Evolutionary conservation across 495 filamentous ascomycete species (phyloP).

Genomic region (Aspergillus bridgeri): DNA sequence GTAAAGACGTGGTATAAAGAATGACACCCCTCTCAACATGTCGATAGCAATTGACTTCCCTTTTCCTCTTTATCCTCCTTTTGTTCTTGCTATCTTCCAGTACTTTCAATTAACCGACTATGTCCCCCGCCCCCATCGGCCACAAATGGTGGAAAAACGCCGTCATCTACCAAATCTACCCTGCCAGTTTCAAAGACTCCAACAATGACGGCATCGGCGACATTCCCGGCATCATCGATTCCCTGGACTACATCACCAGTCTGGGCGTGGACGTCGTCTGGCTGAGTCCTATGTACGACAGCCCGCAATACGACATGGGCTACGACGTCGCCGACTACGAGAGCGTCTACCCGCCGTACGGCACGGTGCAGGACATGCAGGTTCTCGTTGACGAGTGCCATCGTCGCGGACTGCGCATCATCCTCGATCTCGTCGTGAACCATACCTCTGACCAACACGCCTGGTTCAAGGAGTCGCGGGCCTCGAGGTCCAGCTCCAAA

Average conservation of each 20-base stretch:
- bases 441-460: slow-evolving; percentile 56
- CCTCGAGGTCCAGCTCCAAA: slow-evolving; percentile 44
- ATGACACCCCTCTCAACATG: background rate
- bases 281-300: slow-evolving; percentile 42
- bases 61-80: background rate
- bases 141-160: slow-evolving; percentile 40
- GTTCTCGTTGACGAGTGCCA: slow-evolving; percentile 47
- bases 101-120: background rate
- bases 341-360: slow-evolving; percentile 50
- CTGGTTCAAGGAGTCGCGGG: slow-evolving; percentile 54
- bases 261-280: slow-evolving; percentile 40
- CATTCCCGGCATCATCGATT: slow-evolving; percentile 55
- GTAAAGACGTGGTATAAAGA: background rate
- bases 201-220: slow-evolving; percentile 52
- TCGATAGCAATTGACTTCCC: too few relatives aligned
- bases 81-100: background rate
- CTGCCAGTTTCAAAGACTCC: slow-evolving; percentile 38
- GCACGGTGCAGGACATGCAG: slow-evolving; percentile 54
- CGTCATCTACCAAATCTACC: slow-evolving; percentile 42
- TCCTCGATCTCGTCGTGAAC: slow-evolving; percentile 59
- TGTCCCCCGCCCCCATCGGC: background rate
- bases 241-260: slow-evolving; percentile 55
- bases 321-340: slow-evolving; percentile 60
- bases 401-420: slow-evolving; percentile 47
- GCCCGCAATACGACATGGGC: slow-evolving; percentile 55